Evolutionary conservation across 176 grass and related monocot species (phyloP), one percentile per base, ranked within the genome.

Genomic region (Aegilops tauschii): DNA sequence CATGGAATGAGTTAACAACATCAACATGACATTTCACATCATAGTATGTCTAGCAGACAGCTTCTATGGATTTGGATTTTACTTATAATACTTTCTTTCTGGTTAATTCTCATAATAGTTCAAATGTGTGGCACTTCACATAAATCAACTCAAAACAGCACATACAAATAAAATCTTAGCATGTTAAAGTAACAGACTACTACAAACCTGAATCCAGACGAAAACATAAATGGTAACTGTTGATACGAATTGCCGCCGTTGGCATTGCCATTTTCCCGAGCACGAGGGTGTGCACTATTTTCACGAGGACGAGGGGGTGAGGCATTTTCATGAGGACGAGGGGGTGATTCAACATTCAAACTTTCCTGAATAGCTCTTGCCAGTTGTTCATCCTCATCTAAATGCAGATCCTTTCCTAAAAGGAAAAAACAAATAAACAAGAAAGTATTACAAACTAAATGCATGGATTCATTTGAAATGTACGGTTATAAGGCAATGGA

Each of bases 291-390:
- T 30, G 97, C 89, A 1, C 28, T 56, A 56, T 17, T 54, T 77
- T 77, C 74, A 77, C 35, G 91, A 82, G 88, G 31, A 39, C 2
- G 76, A 91, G 91, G 90, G 67, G 96, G 90, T 21, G 97, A 88
- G 1, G 4, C 65, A 89, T 92, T 93, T 89, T 90, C 79, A 29
- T 23, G 88, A 85, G 88, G 37, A 21, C 5, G 76, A 91, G 86
- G 90, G 62, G 96, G 93, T 27, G 94, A 90, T 65, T 93, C 92
- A 66, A 86, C 83, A 87, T 94, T 94, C 72, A 99, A 81, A 89
- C 97, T 99, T 90, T 96, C 94, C 78, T 99, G 92, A 79, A 99
- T 93, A 88, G 97, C 97, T 91, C 90, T 99, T 81, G 97, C 97
- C 80, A 99, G 94, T 88, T 86, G 94, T 65, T 99, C 97, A 90